Conservation (phyloP, 495 filamentous ascomycete genomes). For the Penicillium coprophilum region DNA sequence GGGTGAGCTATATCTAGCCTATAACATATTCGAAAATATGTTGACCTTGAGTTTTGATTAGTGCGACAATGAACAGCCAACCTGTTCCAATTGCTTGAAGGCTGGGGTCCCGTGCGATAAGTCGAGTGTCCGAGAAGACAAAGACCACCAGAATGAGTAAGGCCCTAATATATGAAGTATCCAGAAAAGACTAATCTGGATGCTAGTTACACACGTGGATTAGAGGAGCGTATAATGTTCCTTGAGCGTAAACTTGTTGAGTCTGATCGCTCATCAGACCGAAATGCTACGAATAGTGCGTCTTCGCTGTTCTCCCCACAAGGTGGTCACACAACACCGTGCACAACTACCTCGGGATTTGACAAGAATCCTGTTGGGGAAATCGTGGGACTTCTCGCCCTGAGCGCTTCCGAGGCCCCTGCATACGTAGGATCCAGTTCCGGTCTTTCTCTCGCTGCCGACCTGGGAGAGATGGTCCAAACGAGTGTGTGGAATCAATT, state of each 20-base stretch:
- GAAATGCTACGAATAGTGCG: slow-evolving; percentile 19
- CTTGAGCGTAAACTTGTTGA: slow-evolving; percentile 42
- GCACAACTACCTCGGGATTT: slow-evolving; percentile 25
- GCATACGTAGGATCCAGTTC: slow-evolving; percentile 56
- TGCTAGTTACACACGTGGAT: slow-evolving; percentile 45
- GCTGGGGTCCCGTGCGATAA: slow-evolving; percentile 50
- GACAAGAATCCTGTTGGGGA: slow-evolving; percentile 50
- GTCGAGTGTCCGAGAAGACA: slow-evolving; percentile 44
- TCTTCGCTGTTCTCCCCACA: slow-evolving; percentile 29
- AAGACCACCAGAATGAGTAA: slow-evolving; percentile 45
- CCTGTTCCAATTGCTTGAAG: slow-evolving; percentile 52
- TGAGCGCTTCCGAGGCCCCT: slow-evolving; percentile 48
- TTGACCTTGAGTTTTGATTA: slow-evolving; percentile 8
- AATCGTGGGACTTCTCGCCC: slow-evolving; percentile 51
- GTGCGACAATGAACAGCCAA: slow-evolving; percentile 49
- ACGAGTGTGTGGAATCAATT: slow-evolving; percentile 54
- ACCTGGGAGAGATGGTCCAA: slow-evolving; percentile 55
- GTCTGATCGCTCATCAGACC: slow-evolving; percentile 19
- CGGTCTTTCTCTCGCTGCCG: slow-evolving; percentile 48
- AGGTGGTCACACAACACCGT: slow-evolving; percentile 24
- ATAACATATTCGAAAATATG: neutral
- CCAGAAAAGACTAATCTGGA: neutral
- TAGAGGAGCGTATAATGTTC: slow-evolving; percentile 49
- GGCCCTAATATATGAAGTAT: slow-evolving; percentile 2
- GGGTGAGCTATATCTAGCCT: slow-evolving; percentile 22